phyloP scores from a whole-genome alignment of 1,139 yeast genomes.

The Pichia sp. region DNA sequence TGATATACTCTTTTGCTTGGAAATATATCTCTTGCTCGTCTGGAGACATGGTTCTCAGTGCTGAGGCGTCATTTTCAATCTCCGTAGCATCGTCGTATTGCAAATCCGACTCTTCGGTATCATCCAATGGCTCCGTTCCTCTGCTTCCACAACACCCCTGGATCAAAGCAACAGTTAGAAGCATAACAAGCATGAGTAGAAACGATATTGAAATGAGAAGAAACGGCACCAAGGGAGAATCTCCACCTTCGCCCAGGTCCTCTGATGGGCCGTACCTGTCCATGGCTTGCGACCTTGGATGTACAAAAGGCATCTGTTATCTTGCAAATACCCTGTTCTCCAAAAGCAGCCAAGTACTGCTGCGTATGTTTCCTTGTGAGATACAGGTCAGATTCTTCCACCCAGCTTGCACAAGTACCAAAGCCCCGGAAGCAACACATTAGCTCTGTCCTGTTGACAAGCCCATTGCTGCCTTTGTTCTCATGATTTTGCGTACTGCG shows the following conservation, averaged over 20 bases:
- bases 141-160: conserved; percentile 16
- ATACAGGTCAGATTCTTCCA: neutral
- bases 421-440: neutral
- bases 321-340: neutral
- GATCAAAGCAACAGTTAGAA: conserved; percentile 15
- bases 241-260: conserved; percentile 1
- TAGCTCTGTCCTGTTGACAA: neutral
- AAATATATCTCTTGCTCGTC: conserved; percentile 79
- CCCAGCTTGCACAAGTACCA: neutral
- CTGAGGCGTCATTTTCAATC: conserved; percentile 59
- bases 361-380: neutral
- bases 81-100: conserved; percentile 50
- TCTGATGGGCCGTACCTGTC: neutral
- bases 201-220: conserved; percentile 23
- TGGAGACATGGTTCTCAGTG: conserved; percentile 56
- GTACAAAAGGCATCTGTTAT: neutral
- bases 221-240: conserved; percentile 20
- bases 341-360: neutral
- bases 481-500: neutral
- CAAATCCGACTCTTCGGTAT: conserved; percentile 47
- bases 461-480: neutral
- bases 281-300: neutral
- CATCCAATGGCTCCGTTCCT: conserved; percentile 19
- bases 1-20: conserved; percentile 58
- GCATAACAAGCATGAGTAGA: conserved; percentile 16